Base-by-base conservation (phyloP, 177 flowering plant genomes). In the Vitis hybrid region DNA sequence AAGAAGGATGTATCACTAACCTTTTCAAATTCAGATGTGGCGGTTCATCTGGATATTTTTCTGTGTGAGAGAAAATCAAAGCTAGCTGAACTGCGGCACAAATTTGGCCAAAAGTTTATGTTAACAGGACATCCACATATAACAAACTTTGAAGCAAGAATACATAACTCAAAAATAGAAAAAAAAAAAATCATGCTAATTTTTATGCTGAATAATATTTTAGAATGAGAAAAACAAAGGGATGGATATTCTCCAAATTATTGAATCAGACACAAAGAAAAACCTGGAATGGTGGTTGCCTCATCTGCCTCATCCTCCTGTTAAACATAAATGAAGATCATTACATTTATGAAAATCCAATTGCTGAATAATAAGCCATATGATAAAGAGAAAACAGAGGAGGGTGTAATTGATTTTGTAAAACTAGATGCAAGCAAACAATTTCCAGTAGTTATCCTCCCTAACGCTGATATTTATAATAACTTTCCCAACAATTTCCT, bases 11-110 rank as follows among this genome's bases (percentile, higher is more conserved):
- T 52, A 2, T 24, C 65, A 64, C 75, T 33, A 12, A 91, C 99
- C 97, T 96, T 79, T 71, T 86, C 59, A 92, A 84, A 79, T 82
- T 84, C 71, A 96, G 69, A 73, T 80, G 91, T 20, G 99, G 99
- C 52, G 95, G 91, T 71, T 96, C 98, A 80, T 96, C 99, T 7
- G 99, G 99, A 87, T 96, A 96, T 3, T 86, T 89, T 77, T 90
- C 95, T 51, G 99, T 90, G 83, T 96, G 99, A 0, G 97, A 84
- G 88, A 96, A 96, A 78, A 94, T 76, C 69, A 93, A 82, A 75
- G 80, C 98, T 71, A 95, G 72, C 76, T 81, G 82, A 86, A 89
- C 99, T 95, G 97, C 86, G 90, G 70, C 10, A 74, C 62, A 77
- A 73, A 13, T 58, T 65, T 28, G 28, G 49, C 28, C 8, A 70